Evolutionary conservation across 2,329 filamentous ascomycete genomes (phyloP).

Genomic region (Ophiostoma sp.): DNA sequence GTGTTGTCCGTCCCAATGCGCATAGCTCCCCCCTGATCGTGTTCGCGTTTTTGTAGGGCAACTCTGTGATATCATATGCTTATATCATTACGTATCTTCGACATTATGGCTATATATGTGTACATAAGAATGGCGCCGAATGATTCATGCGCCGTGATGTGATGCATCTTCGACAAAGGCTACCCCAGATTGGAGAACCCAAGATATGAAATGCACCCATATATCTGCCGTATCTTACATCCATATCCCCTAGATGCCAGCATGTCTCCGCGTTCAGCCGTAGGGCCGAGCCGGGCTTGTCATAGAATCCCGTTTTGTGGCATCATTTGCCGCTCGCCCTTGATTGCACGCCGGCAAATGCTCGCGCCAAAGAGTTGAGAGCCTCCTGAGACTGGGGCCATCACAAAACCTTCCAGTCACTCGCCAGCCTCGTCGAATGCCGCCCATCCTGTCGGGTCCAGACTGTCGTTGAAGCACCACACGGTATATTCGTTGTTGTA

Average conservation of each 20-base stretch:
- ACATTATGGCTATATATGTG: neutral
- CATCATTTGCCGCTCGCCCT: neutral
- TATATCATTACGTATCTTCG: neutral
- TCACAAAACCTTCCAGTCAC: no score
- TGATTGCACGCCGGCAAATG: neutral
- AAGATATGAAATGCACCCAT: no score
- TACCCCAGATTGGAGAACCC: no score
- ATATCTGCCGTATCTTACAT: no score
- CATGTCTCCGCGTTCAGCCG: no score
- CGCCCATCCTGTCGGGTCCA: neutral
- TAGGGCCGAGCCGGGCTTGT: neutral
- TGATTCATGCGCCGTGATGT: no score
- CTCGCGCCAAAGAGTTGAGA: neutral
- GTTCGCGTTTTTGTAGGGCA: neutral
- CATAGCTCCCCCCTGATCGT: neutral
- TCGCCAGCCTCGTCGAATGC: neutral
- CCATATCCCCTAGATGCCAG: no score
- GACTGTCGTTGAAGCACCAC: constrained; percentile 24
- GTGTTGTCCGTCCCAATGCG: neutral
- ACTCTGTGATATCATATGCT: no score
- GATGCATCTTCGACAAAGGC: no score
- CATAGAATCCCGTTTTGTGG: neutral
- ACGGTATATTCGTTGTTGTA: constrained; percentile 23
- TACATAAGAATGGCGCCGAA: no score
- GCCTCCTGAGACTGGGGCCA: no score